phyloP scores from a whole-genome alignment of 257 asterid genomes.

The Nicotiana noctiflora region DNA sequence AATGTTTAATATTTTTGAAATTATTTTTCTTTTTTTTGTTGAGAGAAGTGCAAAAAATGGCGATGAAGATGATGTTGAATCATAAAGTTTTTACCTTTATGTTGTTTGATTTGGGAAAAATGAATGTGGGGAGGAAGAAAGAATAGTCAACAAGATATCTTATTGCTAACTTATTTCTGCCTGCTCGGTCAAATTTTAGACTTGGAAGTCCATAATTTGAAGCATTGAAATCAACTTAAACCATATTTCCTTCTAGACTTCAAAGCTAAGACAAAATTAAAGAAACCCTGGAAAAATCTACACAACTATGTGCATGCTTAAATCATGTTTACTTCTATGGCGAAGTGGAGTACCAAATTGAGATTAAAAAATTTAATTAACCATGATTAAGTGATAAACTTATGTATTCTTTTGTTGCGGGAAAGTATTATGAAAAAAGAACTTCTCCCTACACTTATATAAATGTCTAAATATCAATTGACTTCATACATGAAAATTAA shows the following conservation, averaged over 20 bases:
- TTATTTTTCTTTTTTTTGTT: background rate
- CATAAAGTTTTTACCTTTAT: background rate
- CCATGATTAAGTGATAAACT: background rate
- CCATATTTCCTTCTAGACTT: background rate
- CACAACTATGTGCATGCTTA: background rate
- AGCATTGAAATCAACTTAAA: background rate
- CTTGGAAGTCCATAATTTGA: background rate
- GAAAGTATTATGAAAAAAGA: background rate
- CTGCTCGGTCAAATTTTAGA: slow-evolving; percentile 4
- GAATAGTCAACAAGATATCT: background rate
- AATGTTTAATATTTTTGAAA: background rate
- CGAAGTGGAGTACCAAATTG: background rate
- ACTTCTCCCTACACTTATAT: background rate
- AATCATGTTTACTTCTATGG: background rate
- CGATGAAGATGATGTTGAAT: background rate
- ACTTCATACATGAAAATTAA: too few species aligned
- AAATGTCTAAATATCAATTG: too few species aligned
- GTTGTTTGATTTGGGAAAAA: background rate
- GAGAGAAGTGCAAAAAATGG: background rate
- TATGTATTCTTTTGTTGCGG: background rate
- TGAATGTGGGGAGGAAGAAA: background rate
- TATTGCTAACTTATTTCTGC: background rate
- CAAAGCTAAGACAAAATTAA: background rate
- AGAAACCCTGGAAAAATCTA: background rate
- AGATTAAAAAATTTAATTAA: background rate